A percentile compares a stretch with the other conserved stretches of the same genome.
Evolutionary conservation across 2,329 filamentous ascomycete genomes (phyloP).

Genomic region (Sphaceloma murrayae): DNA sequence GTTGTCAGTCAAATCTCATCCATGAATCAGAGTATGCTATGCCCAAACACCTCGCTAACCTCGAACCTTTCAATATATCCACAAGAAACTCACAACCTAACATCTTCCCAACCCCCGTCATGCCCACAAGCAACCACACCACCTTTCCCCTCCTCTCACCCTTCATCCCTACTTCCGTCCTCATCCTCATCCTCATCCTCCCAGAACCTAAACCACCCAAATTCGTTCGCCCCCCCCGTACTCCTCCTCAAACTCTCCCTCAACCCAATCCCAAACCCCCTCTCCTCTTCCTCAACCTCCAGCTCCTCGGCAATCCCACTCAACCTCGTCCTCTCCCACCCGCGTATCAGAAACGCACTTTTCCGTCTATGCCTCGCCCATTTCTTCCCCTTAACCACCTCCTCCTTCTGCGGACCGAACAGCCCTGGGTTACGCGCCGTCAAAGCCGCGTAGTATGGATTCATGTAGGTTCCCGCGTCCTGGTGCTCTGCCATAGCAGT

Average conservation of each 20-base stretch:
- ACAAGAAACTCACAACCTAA: not conserved
- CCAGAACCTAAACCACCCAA: constrained; percentile 7
- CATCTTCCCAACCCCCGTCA: not conserved
- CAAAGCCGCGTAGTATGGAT: constrained; percentile 7
- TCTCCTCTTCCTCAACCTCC: constrained; percentile 1
- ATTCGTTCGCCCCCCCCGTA: not conserved
- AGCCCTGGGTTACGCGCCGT: not conserved
- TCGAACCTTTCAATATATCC: not conserved
- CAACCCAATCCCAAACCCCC: not conserved
- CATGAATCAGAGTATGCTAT: too few relatives aligned
- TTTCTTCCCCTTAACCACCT: not conserved
- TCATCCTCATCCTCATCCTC: not conserved
- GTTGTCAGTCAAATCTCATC: not conserved
- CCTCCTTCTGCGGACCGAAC: not conserved
- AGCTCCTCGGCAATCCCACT: constrained; percentile 3
- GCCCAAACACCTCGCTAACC: constrained; percentile 9
- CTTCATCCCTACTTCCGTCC: not conserved
- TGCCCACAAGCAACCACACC: not conserved
- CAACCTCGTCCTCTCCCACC: constrained; percentile 8
- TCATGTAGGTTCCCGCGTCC: not conserved
- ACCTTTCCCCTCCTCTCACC: not conserved
- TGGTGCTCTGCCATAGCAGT: not conserved
- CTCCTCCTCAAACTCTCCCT: not conserved
- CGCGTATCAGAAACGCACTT: not conserved
- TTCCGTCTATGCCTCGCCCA: too few relatives aligned